phyloP scores from a whole-genome alignment of 495 filamentous ascomycete genomes.

The Trichoderma gamsii region DNA sequence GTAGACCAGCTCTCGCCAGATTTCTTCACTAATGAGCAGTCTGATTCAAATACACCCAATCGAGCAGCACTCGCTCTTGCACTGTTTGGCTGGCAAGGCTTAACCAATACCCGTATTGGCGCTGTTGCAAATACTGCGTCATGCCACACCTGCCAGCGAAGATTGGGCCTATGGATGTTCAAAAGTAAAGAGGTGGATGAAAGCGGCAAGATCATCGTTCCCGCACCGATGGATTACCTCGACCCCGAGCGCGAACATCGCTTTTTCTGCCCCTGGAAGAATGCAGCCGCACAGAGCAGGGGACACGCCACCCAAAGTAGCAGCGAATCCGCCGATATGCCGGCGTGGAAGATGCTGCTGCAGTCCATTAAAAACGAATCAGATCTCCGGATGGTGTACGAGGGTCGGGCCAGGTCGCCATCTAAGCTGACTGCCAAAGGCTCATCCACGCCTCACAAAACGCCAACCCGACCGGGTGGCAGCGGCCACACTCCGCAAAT shows the following conservation, averaged over 20 bases:
- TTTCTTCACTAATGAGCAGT: constrained; percentile 34
- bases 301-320: constrained; percentile 24
- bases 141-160: constrained; percentile 79
- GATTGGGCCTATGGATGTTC: constrained; percentile 93
- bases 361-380: constrained; percentile 39
- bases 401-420: constrained; percentile 16
- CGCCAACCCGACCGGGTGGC: constrained; percentile 18
- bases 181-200: constrained; percentile 50
- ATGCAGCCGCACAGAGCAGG: constrained; percentile 50
- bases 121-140: constrained; percentile 59
- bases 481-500: constrained; percentile 20
- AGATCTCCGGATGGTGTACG: constrained; percentile 29
- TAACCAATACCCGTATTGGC: constrained; percentile 53
- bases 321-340: constrained; percentile 25
- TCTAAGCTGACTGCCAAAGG: constrained; percentile 21
- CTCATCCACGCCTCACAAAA: not conserved
- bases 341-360: constrained; percentile 43
- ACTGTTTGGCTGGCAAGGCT: constrained; percentile 78
- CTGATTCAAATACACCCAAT: constrained; percentile 38
- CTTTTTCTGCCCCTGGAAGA: constrained; percentile 79
- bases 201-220: constrained; percentile 45
- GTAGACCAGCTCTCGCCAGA: constrained; percentile 41
- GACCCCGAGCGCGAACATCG: constrained; percentile 64
- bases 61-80: constrained; percentile 66
- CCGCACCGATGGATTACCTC: constrained; percentile 56